phyloP scores from a whole-genome alignment of 2,329 filamentous ascomycete genomes.

The Colletotrichum truncatum region DNA sequence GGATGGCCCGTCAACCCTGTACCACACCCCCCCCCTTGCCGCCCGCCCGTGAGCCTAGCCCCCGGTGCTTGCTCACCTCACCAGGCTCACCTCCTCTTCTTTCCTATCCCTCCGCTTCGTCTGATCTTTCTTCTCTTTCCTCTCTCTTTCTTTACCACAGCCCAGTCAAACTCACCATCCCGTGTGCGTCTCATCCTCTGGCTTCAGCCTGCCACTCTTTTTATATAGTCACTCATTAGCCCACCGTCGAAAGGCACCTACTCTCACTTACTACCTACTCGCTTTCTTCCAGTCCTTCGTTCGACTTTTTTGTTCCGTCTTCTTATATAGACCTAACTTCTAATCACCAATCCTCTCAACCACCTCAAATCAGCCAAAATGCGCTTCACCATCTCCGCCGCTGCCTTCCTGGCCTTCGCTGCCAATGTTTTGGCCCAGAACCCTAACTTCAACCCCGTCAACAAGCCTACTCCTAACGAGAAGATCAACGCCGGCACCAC shows the following conservation, averaged over 20 bases:
- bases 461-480: constrained; percentile 53
- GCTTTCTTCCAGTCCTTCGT: constrained; percentile 27
- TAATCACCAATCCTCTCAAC: constrained; percentile 16
- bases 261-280: constrained; percentile 13
- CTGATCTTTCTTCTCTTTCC: constrained; percentile 21
- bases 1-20: not conserved
- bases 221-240: constrained; percentile 32
- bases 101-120: constrained; percentile 25
- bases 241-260: constrained; percentile 21
- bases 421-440: constrained; percentile 62
- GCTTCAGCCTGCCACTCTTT: constrained; percentile 31
- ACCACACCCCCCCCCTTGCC: constrained; percentile 23
- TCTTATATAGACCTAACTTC: constrained; percentile 20
- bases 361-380: constrained; percentile 53
- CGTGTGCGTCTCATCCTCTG: constrained; percentile 24
- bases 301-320: constrained; percentile 11
- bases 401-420: constrained; percentile 61
- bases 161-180: constrained; percentile 3
- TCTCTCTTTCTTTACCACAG: constrained; percentile 21
- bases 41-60: constrained; percentile 25
- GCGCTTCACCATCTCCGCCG: constrained; percentile 59
- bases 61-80: constrained; percentile 3
- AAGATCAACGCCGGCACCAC: constrained; percentile 56
- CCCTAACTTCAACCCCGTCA: constrained; percentile 64
- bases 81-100: constrained; percentile 25